Evolutionary conservation across 441 rosid genomes (phyloP).

Genomic region (Croton laevigatus): DNA sequence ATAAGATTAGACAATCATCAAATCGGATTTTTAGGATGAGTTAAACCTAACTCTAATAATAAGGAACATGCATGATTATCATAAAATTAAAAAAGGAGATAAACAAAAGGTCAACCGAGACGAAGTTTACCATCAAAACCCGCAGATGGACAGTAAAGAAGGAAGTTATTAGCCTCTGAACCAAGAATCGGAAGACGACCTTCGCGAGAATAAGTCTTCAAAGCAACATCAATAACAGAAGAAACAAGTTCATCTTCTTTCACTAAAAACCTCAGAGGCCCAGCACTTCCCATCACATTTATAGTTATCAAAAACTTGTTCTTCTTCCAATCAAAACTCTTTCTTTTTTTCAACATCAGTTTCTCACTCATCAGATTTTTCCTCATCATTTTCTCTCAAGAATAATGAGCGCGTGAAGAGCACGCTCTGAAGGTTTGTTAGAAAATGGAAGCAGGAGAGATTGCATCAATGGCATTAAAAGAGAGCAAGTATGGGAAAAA

Average conservation of each 20-base stretch:
- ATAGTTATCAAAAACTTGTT: constrained; percentile 52
- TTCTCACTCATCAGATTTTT: constrained; percentile 14
- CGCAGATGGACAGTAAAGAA: constrained; percentile 61
- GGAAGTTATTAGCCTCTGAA: constrained; percentile 56
- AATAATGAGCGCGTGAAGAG: not conserved
- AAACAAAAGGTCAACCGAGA: not conserved
- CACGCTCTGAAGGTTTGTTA: not conserved
- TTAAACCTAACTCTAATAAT: not conserved
- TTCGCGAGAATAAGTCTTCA: constrained; percentile 71
- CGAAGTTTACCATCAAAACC: constrained; percentile 50
- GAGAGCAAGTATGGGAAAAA: not conserved
- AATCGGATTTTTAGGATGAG: too few species aligned
- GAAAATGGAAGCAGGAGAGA: not conserved
- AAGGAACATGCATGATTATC: not conserved
- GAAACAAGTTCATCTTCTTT: constrained; percentile 62
- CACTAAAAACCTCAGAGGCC: constrained; percentile 77
- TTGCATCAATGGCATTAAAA: not conserved
- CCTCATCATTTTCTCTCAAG: constrained; percentile 1
- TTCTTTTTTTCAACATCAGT: constrained; percentile 61
- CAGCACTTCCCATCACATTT: constrained; percentile 79
- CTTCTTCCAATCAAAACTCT: constrained; percentile 33
- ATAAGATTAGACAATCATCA: too few species aligned
- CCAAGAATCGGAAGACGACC: constrained; percentile 83
- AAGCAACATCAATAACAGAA: constrained; percentile 60
- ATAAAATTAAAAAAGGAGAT: not conserved